These are phyloP conservation scores for Basipetospora chlamydospora DNA, from an alignment of 2,329 filamentous ascomycete species.

Conservation along the genomic window DNA sequence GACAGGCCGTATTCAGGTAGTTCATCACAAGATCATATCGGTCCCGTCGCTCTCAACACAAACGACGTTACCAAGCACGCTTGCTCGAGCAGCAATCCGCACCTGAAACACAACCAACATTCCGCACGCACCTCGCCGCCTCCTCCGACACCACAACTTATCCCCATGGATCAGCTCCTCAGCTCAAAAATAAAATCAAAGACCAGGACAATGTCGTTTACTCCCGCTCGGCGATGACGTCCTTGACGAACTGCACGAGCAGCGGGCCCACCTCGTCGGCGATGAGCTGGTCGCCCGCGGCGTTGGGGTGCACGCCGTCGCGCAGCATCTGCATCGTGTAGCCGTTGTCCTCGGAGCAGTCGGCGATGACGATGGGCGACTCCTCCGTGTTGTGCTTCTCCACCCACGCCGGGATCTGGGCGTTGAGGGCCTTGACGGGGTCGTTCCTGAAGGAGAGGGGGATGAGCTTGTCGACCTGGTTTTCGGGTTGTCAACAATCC, in stretches of 20 bases:
- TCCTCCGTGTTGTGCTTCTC: constrained; percentile 17
- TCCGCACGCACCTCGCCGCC: too few relatives aligned
- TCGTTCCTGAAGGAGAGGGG: constrained; percentile 3
- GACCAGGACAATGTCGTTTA: too few relatives aligned
- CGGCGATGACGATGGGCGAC: constrained; percentile 24
- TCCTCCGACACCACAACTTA: too few relatives aligned
- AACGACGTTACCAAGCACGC: too few relatives aligned
- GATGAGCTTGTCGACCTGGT: constrained; percentile 5
- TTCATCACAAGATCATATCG: too few relatives aligned
- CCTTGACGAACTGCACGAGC: constrained; percentile 14
- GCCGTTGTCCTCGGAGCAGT: constrained; percentile 20
- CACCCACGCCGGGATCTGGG: constrained; percentile 23
- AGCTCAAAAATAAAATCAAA: too few relatives aligned
- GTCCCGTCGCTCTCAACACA: too few relatives aligned
- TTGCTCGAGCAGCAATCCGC: too few relatives aligned
- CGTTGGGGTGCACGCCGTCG: constrained; percentile 26
- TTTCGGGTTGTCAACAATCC: not conserved
- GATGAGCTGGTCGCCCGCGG: constrained; percentile 12
- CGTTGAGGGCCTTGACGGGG: constrained; percentile 19
- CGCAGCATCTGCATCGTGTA: constrained; percentile 13
- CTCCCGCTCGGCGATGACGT: not conserved
- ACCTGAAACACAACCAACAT: too few relatives aligned
- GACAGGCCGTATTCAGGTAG: too few relatives aligned
- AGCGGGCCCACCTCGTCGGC: constrained; percentile 17
- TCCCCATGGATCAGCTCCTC: too few relatives aligned